A percentile compares a stretch with the other conserved stretches of the same genome.
phyloP scores from a whole-genome alignment of 73 alveolate species.

The Symbiodinium natans region DNA sequence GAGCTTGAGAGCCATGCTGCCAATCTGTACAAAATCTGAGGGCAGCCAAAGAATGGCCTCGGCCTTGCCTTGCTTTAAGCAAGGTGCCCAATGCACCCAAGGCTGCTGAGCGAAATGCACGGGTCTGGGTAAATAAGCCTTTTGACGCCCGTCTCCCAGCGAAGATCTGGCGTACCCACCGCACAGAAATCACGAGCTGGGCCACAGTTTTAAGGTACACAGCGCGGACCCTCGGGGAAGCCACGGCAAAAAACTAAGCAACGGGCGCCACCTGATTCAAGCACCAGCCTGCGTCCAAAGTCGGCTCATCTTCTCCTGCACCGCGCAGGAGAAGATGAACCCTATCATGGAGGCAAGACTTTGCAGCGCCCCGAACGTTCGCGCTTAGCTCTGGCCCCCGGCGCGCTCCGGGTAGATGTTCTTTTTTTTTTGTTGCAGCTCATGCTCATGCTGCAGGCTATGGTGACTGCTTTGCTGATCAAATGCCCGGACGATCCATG shows the following conservation, averaged over 20 bases:
- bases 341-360: slow-evolving; percentile 81
- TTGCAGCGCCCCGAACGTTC: too few relatives aligned
- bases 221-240: background rate
- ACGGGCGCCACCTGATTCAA: too few relatives aligned
- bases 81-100: background rate
- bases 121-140: background rate
- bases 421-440: too few relatives aligned
- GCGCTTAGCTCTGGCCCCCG: too few relatives aligned
- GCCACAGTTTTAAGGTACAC: background rate
- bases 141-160: background rate
- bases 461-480: slow-evolving; percentile 89
- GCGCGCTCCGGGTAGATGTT: too few relatives aligned
- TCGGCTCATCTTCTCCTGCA: too few relatives aligned
- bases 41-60: slow-evolving; percentile 4
- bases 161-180: background rate
- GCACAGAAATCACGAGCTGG: background rate
- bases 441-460: background rate
- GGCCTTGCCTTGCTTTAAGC: background rate
- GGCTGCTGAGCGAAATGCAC: too few relatives aligned
- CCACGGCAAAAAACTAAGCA: too few relatives aligned
- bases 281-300: too few relatives aligned
- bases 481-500: slow-evolving; percentile 79
- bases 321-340: slow-evolving; percentile 89
- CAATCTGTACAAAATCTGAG: background rate
- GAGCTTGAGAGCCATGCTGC: background rate